A percentile compares a stretch with the other conserved stretches of the same genome.
Evolutionary conservation across 768 basidiomycete species (phyloP).

Genomic region (Glaciozyma martinii): DNA sequence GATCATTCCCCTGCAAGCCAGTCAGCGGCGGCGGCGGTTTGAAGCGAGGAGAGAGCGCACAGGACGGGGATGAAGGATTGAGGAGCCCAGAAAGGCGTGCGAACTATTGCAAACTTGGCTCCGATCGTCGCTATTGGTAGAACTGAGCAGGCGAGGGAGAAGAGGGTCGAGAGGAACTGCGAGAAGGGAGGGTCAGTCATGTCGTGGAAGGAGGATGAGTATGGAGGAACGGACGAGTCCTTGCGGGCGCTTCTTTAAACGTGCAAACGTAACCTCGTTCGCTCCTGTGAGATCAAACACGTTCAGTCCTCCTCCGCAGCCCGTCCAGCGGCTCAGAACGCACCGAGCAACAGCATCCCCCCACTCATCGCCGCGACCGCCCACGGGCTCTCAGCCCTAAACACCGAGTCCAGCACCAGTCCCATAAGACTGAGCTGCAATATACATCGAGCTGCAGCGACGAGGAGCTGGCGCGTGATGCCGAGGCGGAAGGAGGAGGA

Average conservation of each 20-base stretch:
- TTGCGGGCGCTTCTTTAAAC: not conserved
- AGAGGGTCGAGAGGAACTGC: not conserved
- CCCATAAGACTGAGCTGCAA: not conserved
- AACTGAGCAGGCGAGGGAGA: not conserved
- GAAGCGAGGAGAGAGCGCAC: constrained; percentile 3
- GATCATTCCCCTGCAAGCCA: constrained; percentile 80
- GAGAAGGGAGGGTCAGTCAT: not conserved
- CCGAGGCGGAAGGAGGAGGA: not conserved
- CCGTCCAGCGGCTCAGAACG: not conserved
- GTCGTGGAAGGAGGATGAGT: not conserved
- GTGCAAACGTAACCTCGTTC: not conserved
- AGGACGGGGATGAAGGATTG: constrained; percentile 4
- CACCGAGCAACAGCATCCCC: not conserved
- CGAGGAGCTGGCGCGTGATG: not conserved
- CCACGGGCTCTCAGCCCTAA: not conserved
- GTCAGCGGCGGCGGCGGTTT: not conserved
- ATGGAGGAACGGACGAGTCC: not conserved
- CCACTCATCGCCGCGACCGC: not conserved
- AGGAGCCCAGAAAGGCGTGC: constrained; percentile 73
- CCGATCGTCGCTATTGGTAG: not conserved
- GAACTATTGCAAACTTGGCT: constrained; percentile 51
- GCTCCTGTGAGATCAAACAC: not conserved
- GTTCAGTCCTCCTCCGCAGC: not conserved
- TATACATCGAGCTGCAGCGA: not conserved
- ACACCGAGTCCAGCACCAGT: not conserved